Percentiles rank a stretch among this genome's conserved stretches.
Conservation (phyloP, 345 rosid species). For the Gossypium ekmanianum region DNA sequence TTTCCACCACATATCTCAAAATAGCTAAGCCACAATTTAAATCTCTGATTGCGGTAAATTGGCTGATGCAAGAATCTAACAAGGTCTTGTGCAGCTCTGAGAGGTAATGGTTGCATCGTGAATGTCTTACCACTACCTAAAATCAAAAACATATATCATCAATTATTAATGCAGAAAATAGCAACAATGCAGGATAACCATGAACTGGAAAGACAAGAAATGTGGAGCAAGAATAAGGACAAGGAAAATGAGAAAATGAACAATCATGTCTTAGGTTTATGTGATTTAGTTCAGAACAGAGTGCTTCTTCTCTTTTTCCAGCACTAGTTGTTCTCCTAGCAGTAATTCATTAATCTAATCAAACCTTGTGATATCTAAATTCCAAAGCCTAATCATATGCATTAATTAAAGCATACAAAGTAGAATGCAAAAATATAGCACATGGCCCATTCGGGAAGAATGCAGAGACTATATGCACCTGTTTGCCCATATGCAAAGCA, state of each 20-base stretch:
- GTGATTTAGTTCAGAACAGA: background rate
- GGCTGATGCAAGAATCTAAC: conserved; percentile 86
- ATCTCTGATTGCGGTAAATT: conserved; percentile 70
- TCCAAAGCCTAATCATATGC: background rate
- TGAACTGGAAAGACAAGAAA: background rate
- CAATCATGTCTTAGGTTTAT: background rate
- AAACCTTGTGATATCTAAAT: background rate
- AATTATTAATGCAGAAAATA: background rate
- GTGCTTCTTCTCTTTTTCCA: background rate
- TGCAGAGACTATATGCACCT: conserved; percentile 43
- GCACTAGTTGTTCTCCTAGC: background rate
- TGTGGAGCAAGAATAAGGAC: background rate
- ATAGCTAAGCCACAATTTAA: conserved; percentile 92
- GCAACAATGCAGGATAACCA: background rate
- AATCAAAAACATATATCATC: conserved; percentile 13
- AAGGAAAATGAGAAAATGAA: conserved; percentile 2
- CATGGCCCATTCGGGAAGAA: background rate
- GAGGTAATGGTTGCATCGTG: conserved; percentile 40
- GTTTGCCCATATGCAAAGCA: conserved; percentile 99
- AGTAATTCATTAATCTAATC: background rate
- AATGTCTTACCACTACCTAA: conserved; percentile 20
- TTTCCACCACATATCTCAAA: conserved; percentile 99
- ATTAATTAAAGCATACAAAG: background rate
- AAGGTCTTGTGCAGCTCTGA: conserved; percentile 80
- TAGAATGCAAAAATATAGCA: background rate